phyloP scores from a whole-genome alignment of 1,139 yeast genomes.

The Yamadazyma dushanensis region DNA sequence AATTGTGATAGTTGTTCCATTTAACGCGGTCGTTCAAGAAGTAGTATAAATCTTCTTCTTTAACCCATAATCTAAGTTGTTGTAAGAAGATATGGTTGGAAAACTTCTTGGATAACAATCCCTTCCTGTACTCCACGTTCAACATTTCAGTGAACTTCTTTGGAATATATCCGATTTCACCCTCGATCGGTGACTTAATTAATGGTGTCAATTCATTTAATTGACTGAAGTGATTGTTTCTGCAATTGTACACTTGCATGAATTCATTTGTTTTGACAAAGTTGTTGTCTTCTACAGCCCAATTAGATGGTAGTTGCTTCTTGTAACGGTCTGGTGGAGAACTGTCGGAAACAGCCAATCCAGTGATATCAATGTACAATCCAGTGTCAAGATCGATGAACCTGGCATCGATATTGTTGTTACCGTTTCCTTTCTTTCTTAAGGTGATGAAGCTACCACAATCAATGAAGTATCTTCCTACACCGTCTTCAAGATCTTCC shows the following conservation, averaged over 20 bases:
- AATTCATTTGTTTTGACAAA: conserved; percentile 17
- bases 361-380: conserved; percentile 34
- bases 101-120: conserved; percentile 23
- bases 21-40: conserved; percentile 21
- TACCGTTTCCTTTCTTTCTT: conserved; percentile 26
- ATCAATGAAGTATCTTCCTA: conserved; percentile 35
- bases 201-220: conserved; percentile 27
- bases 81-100: conserved; percentile 27
- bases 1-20: conserved; percentile 29
- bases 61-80: conserved; percentile 34
- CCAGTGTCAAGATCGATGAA: conserved; percentile 36
- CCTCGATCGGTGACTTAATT: conserved; percentile 30
- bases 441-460: conserved; percentile 28
- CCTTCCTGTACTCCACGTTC: conserved; percentile 31
- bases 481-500: conserved; percentile 33
- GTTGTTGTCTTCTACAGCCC: conserved; percentile 15
- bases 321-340: conserved; percentile 24
- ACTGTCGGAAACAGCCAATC: conserved; percentile 24
- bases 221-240: conserved; percentile 27
- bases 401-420: conserved; percentile 33
- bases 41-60: conserved; percentile 21
- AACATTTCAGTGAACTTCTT: conserved; percentile 28
- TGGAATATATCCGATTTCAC: conserved; percentile 43
- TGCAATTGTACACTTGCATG: conserved; percentile 34
- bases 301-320: conserved; percentile 10